Evolutionary conservation across 2,329 filamentous ascomycete species (phyloP).

Genomic region (Trichoderma aggressivum): DNA sequence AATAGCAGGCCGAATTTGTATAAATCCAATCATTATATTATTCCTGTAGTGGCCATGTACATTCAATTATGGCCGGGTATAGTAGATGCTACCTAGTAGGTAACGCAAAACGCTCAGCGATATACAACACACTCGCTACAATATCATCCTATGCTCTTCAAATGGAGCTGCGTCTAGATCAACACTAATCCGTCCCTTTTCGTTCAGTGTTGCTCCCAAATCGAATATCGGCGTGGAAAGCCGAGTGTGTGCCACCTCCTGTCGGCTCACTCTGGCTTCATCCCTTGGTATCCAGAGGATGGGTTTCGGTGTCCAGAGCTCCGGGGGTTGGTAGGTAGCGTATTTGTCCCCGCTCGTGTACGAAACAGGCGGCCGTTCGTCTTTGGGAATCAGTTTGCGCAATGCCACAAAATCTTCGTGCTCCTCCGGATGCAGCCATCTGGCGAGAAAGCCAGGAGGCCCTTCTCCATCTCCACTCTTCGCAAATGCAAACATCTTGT

Average conservation of each 20-base stretch:
- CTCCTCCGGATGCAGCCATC: conserved; percentile 75
- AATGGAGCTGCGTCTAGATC: conserved; percentile 40
- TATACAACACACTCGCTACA: conserved; percentile 34
- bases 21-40: neutral
- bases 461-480: conserved; percentile 28
- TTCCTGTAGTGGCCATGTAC: neutral
- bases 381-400: conserved; percentile 64
- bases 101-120: neutral
- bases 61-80: conserved; percentile 3
- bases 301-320: conserved; percentile 57
- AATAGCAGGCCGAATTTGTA: neutral
- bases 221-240: conserved; percentile 77
- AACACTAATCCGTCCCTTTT: conserved; percentile 34
- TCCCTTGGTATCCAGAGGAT: conserved; percentile 86
- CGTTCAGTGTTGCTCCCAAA: conserved; percentile 33
- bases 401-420: conserved; percentile 71
- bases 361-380: conserved; percentile 41
- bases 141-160: conserved; percentile 32
- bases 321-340: conserved; percentile 65
- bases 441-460: conserved; percentile 52
- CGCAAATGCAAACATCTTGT: conserved; percentile 28
- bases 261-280: conserved; percentile 66
- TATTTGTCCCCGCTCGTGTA: conserved; percentile 56
- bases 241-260: conserved; percentile 71
- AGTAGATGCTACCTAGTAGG: neutral